Evolutionary conservation across 2,329 filamentous ascomycete species (phyloP).

Genomic region (Colletotrichum graminicola): DNA sequence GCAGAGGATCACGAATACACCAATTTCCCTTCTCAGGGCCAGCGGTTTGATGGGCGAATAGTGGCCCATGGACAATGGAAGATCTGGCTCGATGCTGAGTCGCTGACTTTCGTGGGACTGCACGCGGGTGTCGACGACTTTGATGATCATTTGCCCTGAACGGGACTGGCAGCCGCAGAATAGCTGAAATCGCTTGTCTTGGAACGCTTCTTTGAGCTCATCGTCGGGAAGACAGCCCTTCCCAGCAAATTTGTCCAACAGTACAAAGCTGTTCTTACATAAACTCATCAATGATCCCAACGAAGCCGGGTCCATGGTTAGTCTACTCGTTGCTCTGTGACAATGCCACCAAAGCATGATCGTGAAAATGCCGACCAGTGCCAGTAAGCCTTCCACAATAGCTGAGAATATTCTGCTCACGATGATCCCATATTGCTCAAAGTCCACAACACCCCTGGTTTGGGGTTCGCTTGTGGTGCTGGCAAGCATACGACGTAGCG

Average conservation of each 20-base stretch:
- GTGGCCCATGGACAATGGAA: slow-evolving; percentile 19
- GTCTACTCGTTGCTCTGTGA: slow-evolving; percentile 38
- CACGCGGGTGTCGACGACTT: slow-evolving; percentile 11
- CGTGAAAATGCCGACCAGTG: slow-evolving; percentile 11
- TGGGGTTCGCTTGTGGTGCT: not conserved
- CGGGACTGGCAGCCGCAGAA: slow-evolving; percentile 15
- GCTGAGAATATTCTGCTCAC: slow-evolving; percentile 51
- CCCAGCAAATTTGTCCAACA: slow-evolving; percentile 32
- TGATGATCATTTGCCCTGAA: slow-evolving; percentile 12
- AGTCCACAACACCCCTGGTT: slow-evolving; percentile 30
- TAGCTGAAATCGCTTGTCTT: slow-evolving; percentile 18
- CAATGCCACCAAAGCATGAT: slow-evolving; percentile 7
- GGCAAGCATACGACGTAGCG: slow-evolving; percentile 32
- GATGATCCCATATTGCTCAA: slow-evolving; percentile 47
- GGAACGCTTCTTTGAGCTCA: slow-evolving; percentile 21
- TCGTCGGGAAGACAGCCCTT: slow-evolving; percentile 30
- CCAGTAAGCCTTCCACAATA: slow-evolving; percentile 47
- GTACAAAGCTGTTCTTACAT: slow-evolving; percentile 27
- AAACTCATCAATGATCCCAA: slow-evolving; percentile 46
- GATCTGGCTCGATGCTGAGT: slow-evolving; percentile 2
- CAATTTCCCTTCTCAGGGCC: slow-evolving; percentile 20
- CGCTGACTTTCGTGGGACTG: not conserved
- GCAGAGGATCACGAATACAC: not conserved
- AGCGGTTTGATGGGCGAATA: slow-evolving; percentile 33
- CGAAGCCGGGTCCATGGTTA: slow-evolving; percentile 47